These are phyloP conservation scores for Tieghemiomyces parasiticus DNA, from an alignment of 192 early-diverging fungal genomes.

Conservation along the genomic window DNA sequence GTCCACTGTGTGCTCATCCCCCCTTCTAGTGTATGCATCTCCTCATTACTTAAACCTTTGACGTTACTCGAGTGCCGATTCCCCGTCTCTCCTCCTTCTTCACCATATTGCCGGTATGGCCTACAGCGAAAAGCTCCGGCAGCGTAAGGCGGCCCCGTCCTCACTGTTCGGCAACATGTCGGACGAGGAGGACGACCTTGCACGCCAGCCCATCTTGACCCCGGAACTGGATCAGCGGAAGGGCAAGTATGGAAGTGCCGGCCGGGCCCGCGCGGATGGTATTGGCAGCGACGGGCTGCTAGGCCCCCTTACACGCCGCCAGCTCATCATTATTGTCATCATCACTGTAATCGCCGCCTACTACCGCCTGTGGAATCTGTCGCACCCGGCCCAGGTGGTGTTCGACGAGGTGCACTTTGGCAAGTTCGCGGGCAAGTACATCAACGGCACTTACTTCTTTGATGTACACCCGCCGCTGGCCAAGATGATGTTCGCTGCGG, in stretches of 20 bases:
- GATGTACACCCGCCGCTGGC: conserved; percentile 95
- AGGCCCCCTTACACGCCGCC: conserved; percentile 18
- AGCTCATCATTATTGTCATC: conserved; percentile 26
- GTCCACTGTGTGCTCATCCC: too few species aligned
- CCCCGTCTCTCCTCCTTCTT: too few species aligned
- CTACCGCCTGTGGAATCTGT: conserved; percentile 26
- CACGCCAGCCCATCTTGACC: neutral
- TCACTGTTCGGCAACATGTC: neutral
- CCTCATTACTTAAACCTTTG: too few species aligned
- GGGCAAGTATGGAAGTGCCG: neutral
- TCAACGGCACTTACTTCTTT: conserved; percentile 77
- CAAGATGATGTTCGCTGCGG: conserved; percentile 72
- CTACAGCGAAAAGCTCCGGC: conserved; percentile 1
- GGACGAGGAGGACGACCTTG: neutral
- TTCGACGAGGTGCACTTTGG: conserved; percentile 99
- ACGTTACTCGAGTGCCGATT: too few species aligned
- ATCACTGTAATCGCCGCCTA: conserved; percentile 27
- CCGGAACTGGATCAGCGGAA: conserved; percentile 1
- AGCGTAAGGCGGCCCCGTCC: neutral
- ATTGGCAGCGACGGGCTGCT: neutral
- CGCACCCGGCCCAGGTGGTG: conserved; percentile 25
- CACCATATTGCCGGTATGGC: too few species aligned
- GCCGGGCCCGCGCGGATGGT: neutral
- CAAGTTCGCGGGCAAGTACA: conserved; percentile 84
- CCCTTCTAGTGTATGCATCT: too few species aligned